Base-by-base conservation (phyloP, 1,284 basidiomycete genomes). In the Thelephora terrestris region DNA sequence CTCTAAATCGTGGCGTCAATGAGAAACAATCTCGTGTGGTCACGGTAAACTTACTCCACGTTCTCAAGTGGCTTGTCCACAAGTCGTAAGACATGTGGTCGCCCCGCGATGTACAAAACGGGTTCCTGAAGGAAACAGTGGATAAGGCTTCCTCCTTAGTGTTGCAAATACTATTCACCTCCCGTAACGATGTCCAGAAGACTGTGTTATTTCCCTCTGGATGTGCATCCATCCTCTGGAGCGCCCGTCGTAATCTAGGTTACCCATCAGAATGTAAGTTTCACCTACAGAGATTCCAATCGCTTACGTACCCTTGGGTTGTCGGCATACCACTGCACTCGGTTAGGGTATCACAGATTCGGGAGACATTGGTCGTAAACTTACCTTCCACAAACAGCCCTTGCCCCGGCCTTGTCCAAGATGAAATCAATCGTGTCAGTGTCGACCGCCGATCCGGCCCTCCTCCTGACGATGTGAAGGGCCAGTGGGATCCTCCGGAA, bases 1-100 rank as follows among this genome's bases (percentile, higher is more conserved):
- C 87, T 59, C 90, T 91, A 56, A 35, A 20, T 20, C 36, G 29
- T 10, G 4, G 35, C 47, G 18, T 43, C 20, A 32, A 45, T 36
- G 9, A 43, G 29, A 25, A 25, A 2, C 17, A 24, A 40, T 18
- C 20, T 25, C 40, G 42, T 45, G 12, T 18, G 23, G 7, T 10
- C 16, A 37, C n/a, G 50, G 6, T 10, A 35, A 4, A 63, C 83
- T 64, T 65, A 91, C 89, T 94, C 89, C 48, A 97, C 88, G 56
- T 98, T 98, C 63, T 91, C 88, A 14, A 97, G 67, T 0, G 93
- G 94, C 48, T 81, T 79, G 62, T 93, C 85, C 7, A 94, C 78
- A 1, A 97, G 74, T n/a, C 96, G 85, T 32, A 99, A 71, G 10
- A 99, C 92, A 62, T 95, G 91, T 0, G 95, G 95, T 46, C 90